These are phyloP conservation scores for Stephanocyclus meneghinianus DNA, from an alignment of 352 stramenopile genomes.

Conservation along the genomic window DNA sequence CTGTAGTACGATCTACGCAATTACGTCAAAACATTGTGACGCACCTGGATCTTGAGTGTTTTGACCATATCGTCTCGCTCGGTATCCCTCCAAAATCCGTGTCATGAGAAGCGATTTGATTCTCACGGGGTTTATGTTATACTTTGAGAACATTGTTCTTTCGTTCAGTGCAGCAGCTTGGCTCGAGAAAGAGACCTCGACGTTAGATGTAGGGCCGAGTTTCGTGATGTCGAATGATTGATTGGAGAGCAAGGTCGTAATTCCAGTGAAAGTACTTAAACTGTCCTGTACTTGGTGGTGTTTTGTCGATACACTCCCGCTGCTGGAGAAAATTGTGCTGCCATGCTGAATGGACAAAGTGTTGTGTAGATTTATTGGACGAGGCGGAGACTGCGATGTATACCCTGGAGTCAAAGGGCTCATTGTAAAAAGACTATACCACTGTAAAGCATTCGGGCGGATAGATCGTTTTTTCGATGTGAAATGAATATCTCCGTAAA, in stretches of 20 bases:
- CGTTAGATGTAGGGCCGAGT: neutral
- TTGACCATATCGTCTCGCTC: constrained; percentile 65
- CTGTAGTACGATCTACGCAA: too few species aligned
- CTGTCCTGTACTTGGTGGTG: constrained; percentile 12
- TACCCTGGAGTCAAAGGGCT: constrained; percentile 60
- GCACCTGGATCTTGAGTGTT: constrained; percentile 60
- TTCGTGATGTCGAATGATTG: constrained; percentile 14
- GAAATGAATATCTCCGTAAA: constrained; percentile 62
- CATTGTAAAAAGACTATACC: constrained; percentile 72
- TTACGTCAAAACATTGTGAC: neutral
- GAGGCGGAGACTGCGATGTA: constrained; percentile 19
- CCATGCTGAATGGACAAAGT: neutral
- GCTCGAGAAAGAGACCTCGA: constrained; percentile 16
- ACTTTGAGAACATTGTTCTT: constrained; percentile 48
- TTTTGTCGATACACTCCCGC: neutral
- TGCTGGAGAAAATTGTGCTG: constrained; percentile 10
- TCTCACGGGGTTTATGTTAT: constrained; percentile 64
- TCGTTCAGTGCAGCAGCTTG: constrained; percentile 25
- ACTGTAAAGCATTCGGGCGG: constrained; percentile 78
- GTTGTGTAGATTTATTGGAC: constrained; percentile 4
- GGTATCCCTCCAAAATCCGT: constrained; percentile 77
- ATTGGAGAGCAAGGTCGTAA: neutral
- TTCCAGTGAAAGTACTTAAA: constrained; percentile 6
- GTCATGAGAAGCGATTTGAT: constrained; percentile 79
- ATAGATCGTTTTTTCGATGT: constrained; percentile 64